Base-by-base conservation (phyloP, 306 rosid species). In the Benincasa hispida region DNA sequence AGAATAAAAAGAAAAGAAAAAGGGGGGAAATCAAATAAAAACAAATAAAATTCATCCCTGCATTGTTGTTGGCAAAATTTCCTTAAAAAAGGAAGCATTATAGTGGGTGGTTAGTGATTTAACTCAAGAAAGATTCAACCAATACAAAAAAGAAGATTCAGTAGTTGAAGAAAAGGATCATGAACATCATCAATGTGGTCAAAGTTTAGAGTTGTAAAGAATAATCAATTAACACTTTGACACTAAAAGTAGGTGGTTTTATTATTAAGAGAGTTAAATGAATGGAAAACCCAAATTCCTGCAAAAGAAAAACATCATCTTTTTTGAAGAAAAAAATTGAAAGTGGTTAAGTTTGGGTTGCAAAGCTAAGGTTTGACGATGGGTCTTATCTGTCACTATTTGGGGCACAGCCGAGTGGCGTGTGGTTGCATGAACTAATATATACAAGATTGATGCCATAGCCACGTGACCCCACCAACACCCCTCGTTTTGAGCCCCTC, bases 381-480 rank as follows among this genome's bases (percentile, higher is more conserved):
- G 30, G 53, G 51, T 66, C 19, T 39, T 66, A 39, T 66, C 73
- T 66, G 73, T 66, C 73, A 66, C 73, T 39, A 39, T 12, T 39
- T 37, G 53, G 53, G 73, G 53, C 53, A 66, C 73, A 66, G 73
- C 73, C 53, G 32, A 7, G 51, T 66, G 73, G 73, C 73, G 73
- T 39, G 73, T 66, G 73, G 73, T 66, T 66, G 53, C 73, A 66
- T 66, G 73, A 37, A 50, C 18, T 45, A 2, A 63, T 48, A 35
- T 6, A 6, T 15, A 30, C 4, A 39, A 39, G 51, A n/a, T 35
- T 39, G 73, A 66, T 37, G 53, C 53, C 19, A 35, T 4, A 53
- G 53, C 53, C 73, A 66, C 73, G 73, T 66, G 73, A 66, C 53
- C 72, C 50, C 51, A 66, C 72, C 72, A 10, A 3, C 70, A 62